Base-by-base conservation (phyloP, 257 asterid genomes). In the Gentiana dahurica region DNA sequence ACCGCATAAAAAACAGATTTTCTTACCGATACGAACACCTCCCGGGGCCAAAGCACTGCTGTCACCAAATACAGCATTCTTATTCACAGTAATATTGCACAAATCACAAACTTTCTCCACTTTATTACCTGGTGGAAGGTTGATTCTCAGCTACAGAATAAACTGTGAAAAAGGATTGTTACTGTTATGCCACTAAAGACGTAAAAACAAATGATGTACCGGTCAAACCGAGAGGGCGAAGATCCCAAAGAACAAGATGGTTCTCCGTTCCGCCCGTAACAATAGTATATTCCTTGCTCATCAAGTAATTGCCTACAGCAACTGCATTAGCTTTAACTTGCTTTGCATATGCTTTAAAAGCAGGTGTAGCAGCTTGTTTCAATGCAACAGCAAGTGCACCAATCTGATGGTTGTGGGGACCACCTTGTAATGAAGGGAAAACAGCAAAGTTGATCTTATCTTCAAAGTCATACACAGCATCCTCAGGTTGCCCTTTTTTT, bases 11-110 rank as follows among this genome's bases (percentile, higher is more conserved):
- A 2, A 24, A 24, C 24, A 34, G 24, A 4, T 37, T 46, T 35
- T 59, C 84, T 79, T 81, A 87, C 98, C 98, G 34, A 91, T 81
- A 71, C 97, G 98, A 78, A 91, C 98, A 11, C 97, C 97, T 69
- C 98, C 98, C 51, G 98, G 98, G 57, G 97, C 84, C 69, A 91
- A 74, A 11, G 97, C 98, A 65, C 97, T 87, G 83, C 98, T 91
- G 78, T 91, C 98, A 62, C 98, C 97, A 70, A 91, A 91, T 48
- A 87, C 97, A 45, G 98, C 98, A 66, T 91, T 91, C 84, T 87
- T 91, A 84, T 91, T 91, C 11, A 91, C 95, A 55, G 98, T 87
- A 67, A 91, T 91, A 77, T 80, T 79, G 85, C 90, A 83, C 36
- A 87, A 79, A 66, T 91, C 98, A 51, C 98, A 91, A 45, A 91